These are phyloP conservation scores for Ganoderma multipileum DNA, from an alignment of 1,284 basidiomycete species.

Conservation along the genomic window DNA sequence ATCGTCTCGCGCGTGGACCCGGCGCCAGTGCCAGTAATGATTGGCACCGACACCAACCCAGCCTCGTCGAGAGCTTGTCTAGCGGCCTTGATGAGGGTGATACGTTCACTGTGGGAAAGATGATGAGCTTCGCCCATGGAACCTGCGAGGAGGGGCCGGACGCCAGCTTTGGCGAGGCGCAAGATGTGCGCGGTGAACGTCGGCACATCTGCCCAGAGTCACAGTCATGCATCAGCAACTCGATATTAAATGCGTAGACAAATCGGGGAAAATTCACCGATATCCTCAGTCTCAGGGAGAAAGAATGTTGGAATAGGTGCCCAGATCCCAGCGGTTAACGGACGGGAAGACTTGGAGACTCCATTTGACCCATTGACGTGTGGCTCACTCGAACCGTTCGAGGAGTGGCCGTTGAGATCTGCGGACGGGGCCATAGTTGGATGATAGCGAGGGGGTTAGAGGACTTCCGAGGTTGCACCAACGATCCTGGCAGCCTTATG, in stretches of 20 bases:
- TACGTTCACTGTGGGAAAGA: slow-evolving; percentile 76
- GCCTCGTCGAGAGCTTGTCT: slow-evolving; percentile 75
- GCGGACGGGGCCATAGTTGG: slow-evolving; percentile 17
- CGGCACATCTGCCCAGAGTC: slow-evolving; percentile 61
- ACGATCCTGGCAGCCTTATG: slow-evolving; percentile 9
- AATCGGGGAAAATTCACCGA: slow-evolving; percentile 58
- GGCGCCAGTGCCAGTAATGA: slow-evolving; percentile 84
- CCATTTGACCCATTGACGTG: slow-evolving; percentile 30
- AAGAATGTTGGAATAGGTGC: slow-evolving; percentile 90
- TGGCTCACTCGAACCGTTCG: slow-evolving; percentile 4
- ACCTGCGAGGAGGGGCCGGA: slow-evolving; percentile 81
- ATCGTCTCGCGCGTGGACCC: slow-evolving; percentile 84
- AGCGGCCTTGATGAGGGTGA: slow-evolving; percentile 69
- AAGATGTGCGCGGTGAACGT: slow-evolving; percentile 79
- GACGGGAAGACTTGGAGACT: slow-evolving; percentile 43
- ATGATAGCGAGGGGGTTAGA: slow-evolving; percentile 6
- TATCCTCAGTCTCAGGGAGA: slow-evolving; percentile 74
- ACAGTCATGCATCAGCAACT: neutral
- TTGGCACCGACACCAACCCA: slow-evolving; percentile 64
- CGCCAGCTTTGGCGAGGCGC: slow-evolving; percentile 72
- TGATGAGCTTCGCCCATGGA: slow-evolving; percentile 87
- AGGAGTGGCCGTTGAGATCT: slow-evolving; percentile 7
- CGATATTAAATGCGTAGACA: neutral
- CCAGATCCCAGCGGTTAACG: slow-evolving; percentile 79
- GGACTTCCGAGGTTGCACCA: slow-evolving; percentile 5